Conservation (phyloP, 805 yeast genomes). For the Zygosaccharomyces rouxii region DNA sequence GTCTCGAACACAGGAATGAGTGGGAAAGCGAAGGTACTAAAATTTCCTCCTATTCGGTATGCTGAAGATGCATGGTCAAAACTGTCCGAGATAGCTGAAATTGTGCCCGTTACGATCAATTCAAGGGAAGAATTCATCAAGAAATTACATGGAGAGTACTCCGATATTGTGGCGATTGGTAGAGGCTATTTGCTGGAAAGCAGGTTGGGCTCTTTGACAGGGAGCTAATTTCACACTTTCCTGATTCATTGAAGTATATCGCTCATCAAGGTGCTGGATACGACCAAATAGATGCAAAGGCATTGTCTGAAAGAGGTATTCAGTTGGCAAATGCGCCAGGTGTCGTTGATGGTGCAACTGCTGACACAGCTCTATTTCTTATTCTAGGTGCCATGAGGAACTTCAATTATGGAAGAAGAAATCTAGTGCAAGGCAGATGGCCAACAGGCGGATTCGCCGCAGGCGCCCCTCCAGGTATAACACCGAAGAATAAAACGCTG, state of each 20-base stretch:
- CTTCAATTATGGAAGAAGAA: constrained; percentile 54
- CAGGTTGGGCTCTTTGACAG: constrained; percentile 57
- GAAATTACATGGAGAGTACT: constrained; percentile 19
- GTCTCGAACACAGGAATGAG: too few relatives aligned
- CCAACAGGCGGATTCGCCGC: constrained; percentile 48
- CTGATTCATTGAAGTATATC: constrained; percentile 44
- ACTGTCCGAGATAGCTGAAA: constrained; percentile 6
- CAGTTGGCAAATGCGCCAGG: constrained; percentile 59
- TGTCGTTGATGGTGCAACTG: constrained; percentile 62
- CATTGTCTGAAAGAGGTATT: constrained; percentile 45
- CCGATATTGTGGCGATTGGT: constrained; percentile 32
- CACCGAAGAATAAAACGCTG: constrained; percentile 63
- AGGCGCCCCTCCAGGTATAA: constrained; percentile 59
- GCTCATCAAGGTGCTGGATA: constrained; percentile 65
- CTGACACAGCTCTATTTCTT: constrained; percentile 58
- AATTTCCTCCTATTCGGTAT: constrained; percentile 4
- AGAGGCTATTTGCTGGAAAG: constrained; percentile 47
- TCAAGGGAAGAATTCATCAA: constrained; percentile 4
- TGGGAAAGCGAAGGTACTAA: background rate
- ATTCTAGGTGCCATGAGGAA: constrained; percentile 56
- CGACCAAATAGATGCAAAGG: constrained; percentile 56
- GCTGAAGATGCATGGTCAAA: constrained; percentile 4
- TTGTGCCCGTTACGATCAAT: constrained; percentile 2
- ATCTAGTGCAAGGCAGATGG: constrained; percentile 58
- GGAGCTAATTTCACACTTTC: constrained; percentile 49